Percentiles rank a stretch among this genome's conserved stretches.
Evolutionary conservation across 768 basidiomycete species (phyloP).

Genomic region (Tricholoma sp.): DNA sequence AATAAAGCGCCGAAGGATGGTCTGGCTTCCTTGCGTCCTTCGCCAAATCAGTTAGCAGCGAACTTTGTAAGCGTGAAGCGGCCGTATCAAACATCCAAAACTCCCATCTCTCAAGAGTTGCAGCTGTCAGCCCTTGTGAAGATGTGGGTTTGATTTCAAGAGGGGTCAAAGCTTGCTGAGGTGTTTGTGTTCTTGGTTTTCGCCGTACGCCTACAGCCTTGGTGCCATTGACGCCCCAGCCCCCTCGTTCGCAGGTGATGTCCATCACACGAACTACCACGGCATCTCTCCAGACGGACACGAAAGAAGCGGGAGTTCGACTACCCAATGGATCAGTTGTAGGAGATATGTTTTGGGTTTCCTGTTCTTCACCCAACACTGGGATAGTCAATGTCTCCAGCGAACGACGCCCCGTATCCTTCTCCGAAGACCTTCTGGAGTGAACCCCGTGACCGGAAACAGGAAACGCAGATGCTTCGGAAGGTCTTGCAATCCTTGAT

Average conservation of each 20-base stretch:
- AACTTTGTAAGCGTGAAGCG: conserved; percentile 41
- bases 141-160: conserved; percentile 6
- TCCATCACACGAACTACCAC: conserved; percentile 49
- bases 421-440: conserved; percentile 69
- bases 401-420: conserved; percentile 47
- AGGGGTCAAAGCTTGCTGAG: conserved; percentile 18
- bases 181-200: conserved; percentile 43
- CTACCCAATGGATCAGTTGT: conserved; percentile 21
- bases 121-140: conserved; percentile 47
- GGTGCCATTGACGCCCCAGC: conserved; percentile 64
- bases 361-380: conserved; percentile 38
- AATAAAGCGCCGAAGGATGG: conserved; percentile 17
- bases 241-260: conserved; percentile 66
- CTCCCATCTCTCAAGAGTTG: conserved; percentile 79
- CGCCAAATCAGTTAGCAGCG: conserved; percentile 45
- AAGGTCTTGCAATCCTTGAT: conserved; percentile 43
- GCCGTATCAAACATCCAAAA: conserved; percentile 72
- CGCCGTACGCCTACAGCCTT: conserved; percentile 67
- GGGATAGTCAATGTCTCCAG: conserved; percentile 44
- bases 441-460: conserved; percentile 78
- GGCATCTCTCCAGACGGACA: conserved; percentile 56
- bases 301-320: conserved; percentile 27
- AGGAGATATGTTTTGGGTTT: conserved; percentile 14
- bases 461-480: conserved; percentile 59
- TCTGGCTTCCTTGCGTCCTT: conserved; percentile 12